These are phyloP conservation scores for Erythrobasidium hasegawianum DNA, from an alignment of 1,284 basidiomycete genomes.

Conservation along the genomic window DNA sequence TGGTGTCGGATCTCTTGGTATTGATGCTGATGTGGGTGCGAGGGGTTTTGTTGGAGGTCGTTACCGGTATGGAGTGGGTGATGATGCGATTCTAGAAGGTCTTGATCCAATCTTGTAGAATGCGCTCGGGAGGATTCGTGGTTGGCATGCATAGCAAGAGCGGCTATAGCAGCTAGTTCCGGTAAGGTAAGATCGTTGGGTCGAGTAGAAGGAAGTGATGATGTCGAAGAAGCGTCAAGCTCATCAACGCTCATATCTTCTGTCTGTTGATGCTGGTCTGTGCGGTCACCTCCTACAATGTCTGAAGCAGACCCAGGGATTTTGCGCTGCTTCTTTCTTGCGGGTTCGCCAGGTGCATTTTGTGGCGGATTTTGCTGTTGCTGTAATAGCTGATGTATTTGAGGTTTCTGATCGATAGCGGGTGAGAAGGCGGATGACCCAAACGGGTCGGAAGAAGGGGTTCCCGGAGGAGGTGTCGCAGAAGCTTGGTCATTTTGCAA, in stretches of 20 bases:
- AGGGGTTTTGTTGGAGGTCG: neutral
- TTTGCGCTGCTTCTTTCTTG: conserved; percentile 29
- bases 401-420: conserved; percentile 2
- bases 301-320: neutral
- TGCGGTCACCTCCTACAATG: neutral
- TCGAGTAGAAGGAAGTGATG: neutral
- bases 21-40: conserved; percentile 15
- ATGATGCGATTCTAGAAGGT: conserved; percentile 25
- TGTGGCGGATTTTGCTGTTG: neutral
- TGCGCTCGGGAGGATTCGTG: conserved; percentile 23
- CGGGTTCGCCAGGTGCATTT: conserved; percentile 8
- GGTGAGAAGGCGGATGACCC: conserved; percentile 22
- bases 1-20: too few species aligned
- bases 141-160: conserved; percentile 33
- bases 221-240: neutral
- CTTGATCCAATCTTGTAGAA: conserved; percentile 23
- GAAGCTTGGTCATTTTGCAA: neutral
- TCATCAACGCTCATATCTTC: neutral
- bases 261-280: conserved; percentile 1
- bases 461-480: neutral
- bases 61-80: conserved; percentile 21
- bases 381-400: neutral
- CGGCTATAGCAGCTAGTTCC: conserved; percentile 31
- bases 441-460: neutral
- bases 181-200: conserved; percentile 16